Conservation (phyloP, 1,139 yeast genomes). For the Blastobotrys malaysiensis region DNA sequence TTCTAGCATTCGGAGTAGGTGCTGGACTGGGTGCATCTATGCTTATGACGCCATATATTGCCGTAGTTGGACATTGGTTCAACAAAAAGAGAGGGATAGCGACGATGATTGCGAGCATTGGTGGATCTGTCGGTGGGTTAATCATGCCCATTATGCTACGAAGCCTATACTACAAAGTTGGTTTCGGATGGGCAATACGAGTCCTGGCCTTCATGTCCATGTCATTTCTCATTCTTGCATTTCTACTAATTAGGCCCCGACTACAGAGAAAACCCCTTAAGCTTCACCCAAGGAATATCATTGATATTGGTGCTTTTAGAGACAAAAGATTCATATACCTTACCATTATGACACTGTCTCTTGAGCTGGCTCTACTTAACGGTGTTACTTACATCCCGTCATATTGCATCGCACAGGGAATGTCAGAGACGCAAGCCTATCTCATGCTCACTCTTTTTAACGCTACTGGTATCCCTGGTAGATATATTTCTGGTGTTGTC, state of each 20-base stretch:
- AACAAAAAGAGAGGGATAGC: slow-evolving; percentile 54
- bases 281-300: slow-evolving; percentile 9
- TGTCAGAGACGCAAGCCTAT: slow-evolving; percentile 46
- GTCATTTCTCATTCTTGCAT: slow-evolving; percentile 12
- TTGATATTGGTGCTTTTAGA: slow-evolving; percentile 34
- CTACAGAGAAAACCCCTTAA: slow-evolving; percentile 33
- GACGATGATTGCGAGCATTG: slow-evolving; percentile 55
- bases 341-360: slow-evolving; percentile 41
- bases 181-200: slow-evolving; percentile 56
- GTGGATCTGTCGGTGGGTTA: slow-evolving; percentile 65
- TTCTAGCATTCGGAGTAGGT: slow-evolving; percentile 50
- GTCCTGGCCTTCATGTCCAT: slow-evolving; percentile 49
- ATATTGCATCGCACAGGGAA: slow-evolving; percentile 50
- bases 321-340: slow-evolving; percentile 40
- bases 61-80: slow-evolving; percentile 60
- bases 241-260: slow-evolving; percentile 36
- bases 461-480: slow-evolving; percentile 54
- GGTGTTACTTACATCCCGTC: slow-evolving; percentile 52
- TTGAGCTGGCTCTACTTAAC: slow-evolving; percentile 52
- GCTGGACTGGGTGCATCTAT: slow-evolving; percentile 58
- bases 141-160: slow-evolving; percentile 57
- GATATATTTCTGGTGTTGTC: slow-evolving; percentile 49
- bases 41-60: slow-evolving; percentile 54
- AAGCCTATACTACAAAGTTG: slow-evolving; percentile 44
- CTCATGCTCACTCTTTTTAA: slow-evolving; percentile 46